Evolutionary conservation across 2,329 filamentous ascomycete species (phyloP), one percentile per base, ranked within the genome.

Genomic region (Pyrenophora seminiperda): DNA sequence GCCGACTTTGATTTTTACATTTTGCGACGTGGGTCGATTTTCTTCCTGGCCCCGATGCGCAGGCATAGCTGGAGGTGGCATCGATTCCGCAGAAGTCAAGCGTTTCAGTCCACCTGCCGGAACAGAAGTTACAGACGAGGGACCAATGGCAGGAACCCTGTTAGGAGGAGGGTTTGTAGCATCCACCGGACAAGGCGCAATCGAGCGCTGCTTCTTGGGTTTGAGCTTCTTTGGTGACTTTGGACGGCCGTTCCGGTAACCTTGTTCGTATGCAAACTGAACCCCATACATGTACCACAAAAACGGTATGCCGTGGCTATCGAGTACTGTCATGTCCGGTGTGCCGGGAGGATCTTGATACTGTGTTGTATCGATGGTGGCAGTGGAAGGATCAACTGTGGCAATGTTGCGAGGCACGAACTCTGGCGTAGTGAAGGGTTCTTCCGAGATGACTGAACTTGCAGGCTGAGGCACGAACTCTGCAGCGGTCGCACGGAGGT

Each of bases 281-380:
- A 66, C 47, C 1, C 64, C 58, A 33, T 69, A 67, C 66, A 71
- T 67, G 45, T 66, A 57, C 39, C 67, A 67, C 29, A 62, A 59
- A 56, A 64, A 64, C 2, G 66, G 66, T 7, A 67, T 61, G 0
- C 64, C 62, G 36, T 64, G 61, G 15, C 38, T 47, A 38, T 70
- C 68, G 5, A 67, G 44, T 5, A 51, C 41, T 32, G 50, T 65
- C 18, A 61, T 54, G 29, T 66, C 58, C 20, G 51, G 59, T 2
- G 59, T 17, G 9, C 42, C 45, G 2, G 40, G 9, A 5, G 42
- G 7, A 22, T 47, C 34, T 11, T 47, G 20, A 27, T 31, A 27
- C 24, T 2, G 24, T 4, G 10, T 27, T 11, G 9, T 10, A 3
- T 7, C 24, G 3, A 27, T 10, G 24, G 24, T 27, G 5, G 24